Conservation (phyloP, 768 basidiomycete species). For the Kwoniella bestiolae region DNA sequence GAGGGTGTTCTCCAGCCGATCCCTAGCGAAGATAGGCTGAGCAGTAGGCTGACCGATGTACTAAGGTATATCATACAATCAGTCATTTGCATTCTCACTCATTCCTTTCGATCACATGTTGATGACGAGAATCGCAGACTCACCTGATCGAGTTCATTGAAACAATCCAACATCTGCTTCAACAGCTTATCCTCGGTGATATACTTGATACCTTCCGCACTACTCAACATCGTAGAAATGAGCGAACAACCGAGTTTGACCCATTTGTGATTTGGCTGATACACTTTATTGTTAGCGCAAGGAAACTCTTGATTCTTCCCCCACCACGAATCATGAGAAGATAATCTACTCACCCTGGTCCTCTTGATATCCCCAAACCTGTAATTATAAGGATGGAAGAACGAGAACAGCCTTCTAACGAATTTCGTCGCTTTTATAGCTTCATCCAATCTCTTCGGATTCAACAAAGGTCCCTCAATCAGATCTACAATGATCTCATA, state of each 20-base stretch:
- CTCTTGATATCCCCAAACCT: slow-evolving; percentile 82
- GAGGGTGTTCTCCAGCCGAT: slow-evolving; percentile 77
- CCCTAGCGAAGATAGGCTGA: slow-evolving; percentile 69
- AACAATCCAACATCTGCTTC: slow-evolving; percentile 78
- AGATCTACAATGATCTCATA: slow-evolving; percentile 85
- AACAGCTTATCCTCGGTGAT: slow-evolving; percentile 85
- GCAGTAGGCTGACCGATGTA: slow-evolving; percentile 37
- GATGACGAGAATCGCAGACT: slow-evolving; percentile 50
- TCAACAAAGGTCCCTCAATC: slow-evolving; percentile 88
- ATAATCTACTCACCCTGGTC: slow-evolving; percentile 63
- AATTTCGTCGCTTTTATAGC: slow-evolving; percentile 88
- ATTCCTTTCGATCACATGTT: not conserved
- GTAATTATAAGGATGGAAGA: slow-evolving; percentile 85
- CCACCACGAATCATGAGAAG: too few species aligned
- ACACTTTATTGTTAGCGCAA: not conserved
- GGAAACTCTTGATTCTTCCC: too few species aligned
- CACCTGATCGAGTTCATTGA: slow-evolving; percentile 91
- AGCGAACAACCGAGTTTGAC: slow-evolving; percentile 81
- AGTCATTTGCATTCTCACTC: too few species aligned
- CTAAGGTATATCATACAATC: slow-evolving; percentile 7
- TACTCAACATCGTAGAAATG: slow-evolving; percentile 78
- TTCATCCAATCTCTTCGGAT: slow-evolving; percentile 90
- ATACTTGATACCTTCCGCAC: slow-evolving; percentile 80
- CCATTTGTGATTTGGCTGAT: slow-evolving; percentile 79
- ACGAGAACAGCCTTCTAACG: slow-evolving; percentile 84